Evolutionary conservation across 257 asterid species (phyloP).

Genomic region (Solanum pennellii): DNA sequence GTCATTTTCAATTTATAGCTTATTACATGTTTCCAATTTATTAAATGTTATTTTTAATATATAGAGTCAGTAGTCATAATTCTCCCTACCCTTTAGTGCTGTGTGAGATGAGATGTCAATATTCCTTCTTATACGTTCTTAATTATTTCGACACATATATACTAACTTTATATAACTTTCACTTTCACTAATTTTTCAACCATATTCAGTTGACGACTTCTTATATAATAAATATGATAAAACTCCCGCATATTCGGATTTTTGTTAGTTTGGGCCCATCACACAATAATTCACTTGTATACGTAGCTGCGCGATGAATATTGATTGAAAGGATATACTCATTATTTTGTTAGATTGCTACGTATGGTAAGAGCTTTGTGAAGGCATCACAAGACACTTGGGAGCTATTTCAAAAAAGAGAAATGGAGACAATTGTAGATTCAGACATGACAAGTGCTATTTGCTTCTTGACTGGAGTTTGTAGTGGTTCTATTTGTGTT

Average conservation of each 20-base stretch:
- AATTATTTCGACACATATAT: background rate
- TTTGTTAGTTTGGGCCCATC: background rate
- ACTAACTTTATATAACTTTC: background rate
- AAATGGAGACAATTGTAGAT: slow-evolving; percentile 71
- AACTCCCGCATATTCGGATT: background rate
- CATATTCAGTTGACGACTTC: background rate
- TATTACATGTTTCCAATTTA: background rate
- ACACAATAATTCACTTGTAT: background rate
- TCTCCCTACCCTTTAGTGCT: background rate
- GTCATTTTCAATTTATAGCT: background rate
- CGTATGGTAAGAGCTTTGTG: slow-evolving; percentile 81
- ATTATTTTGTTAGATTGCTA: slow-evolving; percentile 53
- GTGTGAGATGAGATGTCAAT: background rate
- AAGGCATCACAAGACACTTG: slow-evolving; percentile 89
- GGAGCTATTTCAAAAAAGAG: slow-evolving; percentile 74
- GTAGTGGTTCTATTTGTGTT: slow-evolving; percentile 84
- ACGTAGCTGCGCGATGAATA: background rate
- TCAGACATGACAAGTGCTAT: slow-evolving; percentile 87
- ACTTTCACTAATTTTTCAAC: background rate
- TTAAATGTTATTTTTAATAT: background rate
- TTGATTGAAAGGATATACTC: background rate
- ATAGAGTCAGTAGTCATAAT: background rate
- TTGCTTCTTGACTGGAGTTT: slow-evolving; percentile 86
- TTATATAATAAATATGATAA: background rate
- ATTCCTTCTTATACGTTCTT: background rate